Evolutionary conservation across 1,284 basidiomycete species (phyloP).

Genomic region (Binderoboletus segoi): DNA sequence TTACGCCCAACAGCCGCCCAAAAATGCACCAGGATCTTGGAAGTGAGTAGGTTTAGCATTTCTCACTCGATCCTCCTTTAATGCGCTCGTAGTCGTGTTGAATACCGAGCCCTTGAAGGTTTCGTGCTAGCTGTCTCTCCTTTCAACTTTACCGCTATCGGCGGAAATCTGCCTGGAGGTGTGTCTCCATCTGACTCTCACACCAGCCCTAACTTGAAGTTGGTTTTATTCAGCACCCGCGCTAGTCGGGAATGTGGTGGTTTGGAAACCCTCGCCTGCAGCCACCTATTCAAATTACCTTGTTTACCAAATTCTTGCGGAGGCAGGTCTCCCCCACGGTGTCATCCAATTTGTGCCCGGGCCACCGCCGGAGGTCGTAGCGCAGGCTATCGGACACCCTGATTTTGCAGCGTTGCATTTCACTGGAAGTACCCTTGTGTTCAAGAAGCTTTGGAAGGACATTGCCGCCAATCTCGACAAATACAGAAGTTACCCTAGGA

Average conservation of each 20-base stretch:
- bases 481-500: conserved; percentile 89
- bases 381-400: conserved; percentile 78
- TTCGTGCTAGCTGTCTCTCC: conserved; percentile 98
- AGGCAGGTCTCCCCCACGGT: conserved; percentile 92
- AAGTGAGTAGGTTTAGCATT: conserved; percentile 64
- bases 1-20: conserved; percentile 87
- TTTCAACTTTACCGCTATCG: conserved; percentile 99
- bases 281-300: conserved; percentile 97
- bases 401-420: conserved; percentile 93
- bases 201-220: conserved; percentile 2
- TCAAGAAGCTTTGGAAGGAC: conserved; percentile 96
- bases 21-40: conserved; percentile 89
- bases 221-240: conserved; percentile 68
- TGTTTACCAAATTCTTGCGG: conserved; percentile 87
- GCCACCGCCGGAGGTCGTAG: conserved; percentile 79
- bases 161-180: conserved; percentile 86
- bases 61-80: conserved; percentile 3
- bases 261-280: conserved; percentile 98
- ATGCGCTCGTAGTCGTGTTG: conserved; percentile 68
- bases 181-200: conserved; percentile 24
- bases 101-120: conserved; percentile 96
- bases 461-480: conserved; percentile 87
- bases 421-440: conserved; percentile 94
- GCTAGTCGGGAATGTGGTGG: conserved; percentile 90
- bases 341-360: conserved; percentile 98